Evolutionary conservation across 371 early-diverging fungal genomes (phyloP), one percentile per base, ranked within the genome.

Genomic region (Syncephalastrum monosporum): DNA sequence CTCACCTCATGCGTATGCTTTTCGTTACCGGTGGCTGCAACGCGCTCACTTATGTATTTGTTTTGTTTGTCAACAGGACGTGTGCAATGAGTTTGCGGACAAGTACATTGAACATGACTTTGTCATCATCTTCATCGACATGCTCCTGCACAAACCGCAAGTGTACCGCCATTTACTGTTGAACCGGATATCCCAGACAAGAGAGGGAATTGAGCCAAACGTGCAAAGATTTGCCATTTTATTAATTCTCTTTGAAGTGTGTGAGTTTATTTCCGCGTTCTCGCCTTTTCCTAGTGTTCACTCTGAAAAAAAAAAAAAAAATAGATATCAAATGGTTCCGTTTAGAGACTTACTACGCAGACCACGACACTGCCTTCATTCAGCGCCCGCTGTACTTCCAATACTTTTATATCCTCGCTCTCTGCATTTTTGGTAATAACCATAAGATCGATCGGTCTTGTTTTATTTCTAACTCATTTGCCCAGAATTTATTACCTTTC

Each of bases 41-140:
- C 2, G 10, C 5, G 38, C 38, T 33, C 38, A 33, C 8, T 33
- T 10, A 10, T 8, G 2, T 33, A 5, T 5, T 33, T 47, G 19
- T 16, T 4, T 46, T 19, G 23, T 17, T n/a, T 12, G 38, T 10
- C 38, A 16, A 3, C 74, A 89, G 89, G 81, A 82, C 33, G 67
- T 66, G 16, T 96, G 97, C 75, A 79, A 89, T 42, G 74, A 82
- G 38, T 90, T 96, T 64, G 94, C 92, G 42, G 97, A 97, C 81
- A 93, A 92, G 68, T 97, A 97, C 71, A 83, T 96, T 47, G 97
- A 97, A 69, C 88, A 89, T 62, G 97, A 96, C 67, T 82, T 85
- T 67, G 84, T 93, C 12, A 86, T 95, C 54, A 84, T 93, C 57
- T 93, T 96, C 69, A 92, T 96, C 61, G 97, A 97, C 75, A 87